These are phyloP conservation scores for Talaromyces albobiverticillius DNA, from an alignment of 2,329 filamentous ascomycete genomes.

Conservation along the genomic window DNA sequence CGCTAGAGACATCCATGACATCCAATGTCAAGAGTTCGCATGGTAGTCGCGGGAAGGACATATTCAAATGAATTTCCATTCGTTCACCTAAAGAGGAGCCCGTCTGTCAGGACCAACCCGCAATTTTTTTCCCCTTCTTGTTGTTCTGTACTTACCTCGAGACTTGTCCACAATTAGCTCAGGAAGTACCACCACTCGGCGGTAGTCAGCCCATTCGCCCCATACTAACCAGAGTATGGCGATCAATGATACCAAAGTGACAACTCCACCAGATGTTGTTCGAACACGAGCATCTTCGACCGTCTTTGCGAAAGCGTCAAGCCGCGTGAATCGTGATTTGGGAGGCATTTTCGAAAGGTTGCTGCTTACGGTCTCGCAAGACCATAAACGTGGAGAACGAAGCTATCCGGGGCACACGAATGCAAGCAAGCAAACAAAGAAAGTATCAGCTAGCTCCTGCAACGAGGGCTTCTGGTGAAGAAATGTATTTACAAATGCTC, in stretches of 20 bases:
- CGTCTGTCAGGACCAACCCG: not conserved
- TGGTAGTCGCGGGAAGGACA: conserved; percentile 89
- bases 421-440: conserved; percentile 4
- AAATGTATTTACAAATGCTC: conserved; percentile 3
- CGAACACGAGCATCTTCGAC: conserved; percentile 96
- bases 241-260: conserved; percentile 86
- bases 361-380: conserved; percentile 9
- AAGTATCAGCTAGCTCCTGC: conserved; percentile 16
- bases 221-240: conserved; percentile 84
- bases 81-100: conserved; percentile 66
- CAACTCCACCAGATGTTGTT: conserved; percentile 90
- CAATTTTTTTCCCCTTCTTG: not conserved
- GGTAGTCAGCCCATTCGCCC: conserved; percentile 96
- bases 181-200: conserved; percentile 78
- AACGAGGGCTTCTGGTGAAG: conserved; percentile 14
- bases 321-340: conserved; percentile 91
- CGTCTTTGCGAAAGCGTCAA: conserved; percentile 98
- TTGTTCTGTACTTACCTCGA: conserved; percentile 60
- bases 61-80: conserved; percentile 98
- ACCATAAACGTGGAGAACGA: conserved; percentile 22
- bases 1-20: conserved; percentile 98
- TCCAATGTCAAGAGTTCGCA: conserved; percentile 95
- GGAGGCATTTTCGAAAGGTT: conserved; percentile 61
- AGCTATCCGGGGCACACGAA: not conserved
- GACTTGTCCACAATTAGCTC: conserved; percentile 96